Conservation (phyloP, 2,329 filamentous ascomycete species). For the Cytospora piceae region DNA sequence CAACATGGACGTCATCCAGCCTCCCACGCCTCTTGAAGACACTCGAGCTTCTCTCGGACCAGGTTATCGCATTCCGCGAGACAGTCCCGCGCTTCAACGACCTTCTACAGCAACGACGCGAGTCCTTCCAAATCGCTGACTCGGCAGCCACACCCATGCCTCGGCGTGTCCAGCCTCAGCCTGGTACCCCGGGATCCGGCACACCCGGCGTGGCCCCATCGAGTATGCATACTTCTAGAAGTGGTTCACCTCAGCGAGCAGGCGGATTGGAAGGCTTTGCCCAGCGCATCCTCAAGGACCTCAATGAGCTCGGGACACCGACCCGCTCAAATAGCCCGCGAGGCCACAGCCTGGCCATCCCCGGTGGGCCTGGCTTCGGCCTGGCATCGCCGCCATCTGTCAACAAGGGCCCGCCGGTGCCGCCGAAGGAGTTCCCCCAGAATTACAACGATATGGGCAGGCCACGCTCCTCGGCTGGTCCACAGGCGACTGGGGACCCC, state of each 20-base stretch:
- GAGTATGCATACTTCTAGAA: constrained; percentile 51
- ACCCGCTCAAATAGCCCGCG: constrained; percentile 55
- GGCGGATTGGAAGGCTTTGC: constrained; percentile 64
- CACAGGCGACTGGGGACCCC: constrained; percentile 37
- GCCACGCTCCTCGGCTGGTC: constrained; percentile 46
- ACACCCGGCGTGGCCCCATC: constrained; percentile 44
- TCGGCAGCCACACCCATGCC: constrained; percentile 43
- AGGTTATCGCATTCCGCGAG: constrained; percentile 64
- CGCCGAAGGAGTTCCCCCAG: constrained; percentile 49
- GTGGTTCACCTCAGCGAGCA: constrained; percentile 56
- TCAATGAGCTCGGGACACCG: constrained; percentile 62
- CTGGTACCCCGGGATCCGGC: constrained; percentile 34
- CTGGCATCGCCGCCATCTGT: constrained; percentile 40
- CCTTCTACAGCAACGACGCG: constrained; percentile 66
- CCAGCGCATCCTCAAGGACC: constrained; percentile 64
- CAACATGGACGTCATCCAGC: constrained; percentile 55
- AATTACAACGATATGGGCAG: constrained; percentile 40
- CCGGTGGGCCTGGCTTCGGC: constrained; percentile 33
- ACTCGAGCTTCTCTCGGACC: constrained; percentile 63
- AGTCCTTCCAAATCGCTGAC: constrained; percentile 66
- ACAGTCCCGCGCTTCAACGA: constrained; percentile 74
- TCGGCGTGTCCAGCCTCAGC: constrained; percentile 32
- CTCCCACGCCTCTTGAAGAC: constrained; percentile 59
- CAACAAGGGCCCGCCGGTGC: constrained; percentile 42
- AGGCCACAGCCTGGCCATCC: constrained; percentile 49